Conservation (phyloP, 352 stramenopile genomes). For the Phytophthora pluvialis region DNA sequence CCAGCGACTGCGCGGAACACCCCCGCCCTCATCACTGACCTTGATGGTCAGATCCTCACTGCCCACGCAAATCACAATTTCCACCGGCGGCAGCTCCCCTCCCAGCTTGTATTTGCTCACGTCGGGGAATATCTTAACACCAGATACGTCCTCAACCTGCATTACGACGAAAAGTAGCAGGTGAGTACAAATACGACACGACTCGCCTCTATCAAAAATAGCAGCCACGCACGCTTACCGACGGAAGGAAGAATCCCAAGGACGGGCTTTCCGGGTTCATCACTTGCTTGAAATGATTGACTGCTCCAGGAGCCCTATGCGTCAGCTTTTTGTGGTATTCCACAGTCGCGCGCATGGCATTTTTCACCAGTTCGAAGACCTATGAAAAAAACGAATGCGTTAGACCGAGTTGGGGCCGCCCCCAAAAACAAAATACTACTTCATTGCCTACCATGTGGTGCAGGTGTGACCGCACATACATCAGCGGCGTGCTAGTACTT, state of each 20-base stretch:
- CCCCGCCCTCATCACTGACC: conserved; percentile 97
- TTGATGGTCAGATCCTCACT: conserved; percentile 97
- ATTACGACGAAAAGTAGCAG: not conserved
- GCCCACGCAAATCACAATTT: conserved; percentile 98
- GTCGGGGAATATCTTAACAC: conserved; percentile 81
- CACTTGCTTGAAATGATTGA: conserved; percentile 66
- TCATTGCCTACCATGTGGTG: conserved; percentile 70
- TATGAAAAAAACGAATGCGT: conserved; percentile 5
- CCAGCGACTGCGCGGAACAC: conserved; percentile 97
- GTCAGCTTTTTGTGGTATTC: conserved; percentile 91
- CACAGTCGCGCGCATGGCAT: conserved; percentile 97
- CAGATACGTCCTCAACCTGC: conserved; percentile 57
- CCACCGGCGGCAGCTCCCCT: conserved; percentile 89
- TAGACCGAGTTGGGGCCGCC: not conserved
- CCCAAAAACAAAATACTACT: not conserved
- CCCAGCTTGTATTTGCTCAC: conserved; percentile 69
- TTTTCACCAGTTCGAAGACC: conserved; percentile 99
- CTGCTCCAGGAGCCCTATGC: conserved; percentile 37
- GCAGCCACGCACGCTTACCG: conserved; percentile 34
- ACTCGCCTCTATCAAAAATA: not conserved
- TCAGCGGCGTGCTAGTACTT: conserved; percentile 67
- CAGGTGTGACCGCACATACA: conserved; percentile 83
- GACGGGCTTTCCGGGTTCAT: conserved; percentile 74
- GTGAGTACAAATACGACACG: conserved; percentile 1
- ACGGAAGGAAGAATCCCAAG: conserved; percentile 77